Evolutionary conservation across 345 rosid genomes (phyloP), one percentile per base, ranked within the genome.

Genomic region (Salix exigua): DNA sequence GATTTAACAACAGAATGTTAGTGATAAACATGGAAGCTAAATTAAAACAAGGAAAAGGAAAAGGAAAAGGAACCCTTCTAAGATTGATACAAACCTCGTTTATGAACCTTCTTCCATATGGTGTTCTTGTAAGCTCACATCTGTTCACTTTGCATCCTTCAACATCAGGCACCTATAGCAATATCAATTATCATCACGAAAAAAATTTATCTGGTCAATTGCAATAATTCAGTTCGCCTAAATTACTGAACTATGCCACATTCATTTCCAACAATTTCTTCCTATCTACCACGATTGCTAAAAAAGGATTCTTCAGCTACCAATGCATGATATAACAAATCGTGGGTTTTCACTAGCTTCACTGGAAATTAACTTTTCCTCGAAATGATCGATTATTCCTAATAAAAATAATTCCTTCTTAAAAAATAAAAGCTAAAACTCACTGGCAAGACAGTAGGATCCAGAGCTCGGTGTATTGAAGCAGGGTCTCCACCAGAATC

Each of bases 401-500:
- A 46, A 46, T 46, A 13, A 46, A 46, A 46, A 44, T 1, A 4
- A 46, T 0, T 13, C 5, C 4, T n/a, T 71, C 40, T 30, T 50
- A 50, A 19, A 63, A 10, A 2, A 35, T 26, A 72, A 48, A 23
- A 1, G 46, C 18, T 3, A 6, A 40, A 25, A 80, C 92, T 80
- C 55, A 94, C 98, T 53, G 86, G 86, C 55, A 92, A n/a, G 51
- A 86, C 73, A 3, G 90, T 82, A 46, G 97, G 95, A 82, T 94
- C 94, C 38, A 94, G 87, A 33, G 92, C 75, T 35, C 89, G 85
- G 68, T 92, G 83, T 71, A 94, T 85, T 17, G 89, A 86, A 71
- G 75, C 91, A 2, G 92, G 93, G 71, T 92, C 95, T 1, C 98
- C 97, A 2, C 94, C 92, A 55, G 97, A 91, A 75, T 92, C 97